phyloP scores from a whole-genome alignment of 805 yeast species.

The Yarrowia deformans region DNA sequence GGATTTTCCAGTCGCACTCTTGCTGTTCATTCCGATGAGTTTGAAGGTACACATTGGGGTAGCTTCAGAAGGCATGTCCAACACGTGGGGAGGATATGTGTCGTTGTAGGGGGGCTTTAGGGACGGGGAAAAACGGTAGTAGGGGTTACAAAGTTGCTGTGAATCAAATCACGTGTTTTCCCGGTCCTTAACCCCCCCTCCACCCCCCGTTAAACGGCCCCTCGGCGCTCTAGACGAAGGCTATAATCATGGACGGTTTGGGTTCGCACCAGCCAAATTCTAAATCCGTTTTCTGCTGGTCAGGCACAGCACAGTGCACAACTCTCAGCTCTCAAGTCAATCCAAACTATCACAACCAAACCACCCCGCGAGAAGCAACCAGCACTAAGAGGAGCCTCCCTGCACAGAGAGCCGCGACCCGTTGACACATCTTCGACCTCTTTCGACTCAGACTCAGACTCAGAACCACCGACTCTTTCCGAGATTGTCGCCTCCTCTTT shows the following conservation, averaged over 20 bases:
- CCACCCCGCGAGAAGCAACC: not conserved
- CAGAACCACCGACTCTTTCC: too few relatives aligned
- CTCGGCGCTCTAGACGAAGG: not conserved
- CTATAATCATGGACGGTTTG: conserved; percentile 6
- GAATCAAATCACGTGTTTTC: too few relatives aligned
- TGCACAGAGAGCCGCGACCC: too few relatives aligned
- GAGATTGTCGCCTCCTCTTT: too few relatives aligned
- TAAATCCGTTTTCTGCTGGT: conserved; percentile 22
- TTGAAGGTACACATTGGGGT: too few relatives aligned
- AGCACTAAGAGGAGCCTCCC: too few relatives aligned
- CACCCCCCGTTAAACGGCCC: not conserved
- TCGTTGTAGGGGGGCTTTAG: not conserved
- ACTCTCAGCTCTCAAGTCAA: not conserved
- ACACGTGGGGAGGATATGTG: not conserved
- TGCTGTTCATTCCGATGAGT: conserved; percentile 30
- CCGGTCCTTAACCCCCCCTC: not conserved
- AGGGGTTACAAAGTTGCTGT: too few relatives aligned
- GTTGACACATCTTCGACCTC: too few relatives aligned
- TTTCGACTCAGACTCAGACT: too few relatives aligned
- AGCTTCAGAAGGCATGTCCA: conserved; percentile 21
- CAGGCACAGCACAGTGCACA: conserved; percentile 2
- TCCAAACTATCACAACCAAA: too few relatives aligned
- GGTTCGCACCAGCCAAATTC: conserved; percentile 22
- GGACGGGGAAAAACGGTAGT: not conserved
- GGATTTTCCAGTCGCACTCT: not conserved